These are phyloP conservation scores for Rhododendron molle DNA, from an alignment of 148 eudicot genomes.

Conservation along the genomic window DNA sequence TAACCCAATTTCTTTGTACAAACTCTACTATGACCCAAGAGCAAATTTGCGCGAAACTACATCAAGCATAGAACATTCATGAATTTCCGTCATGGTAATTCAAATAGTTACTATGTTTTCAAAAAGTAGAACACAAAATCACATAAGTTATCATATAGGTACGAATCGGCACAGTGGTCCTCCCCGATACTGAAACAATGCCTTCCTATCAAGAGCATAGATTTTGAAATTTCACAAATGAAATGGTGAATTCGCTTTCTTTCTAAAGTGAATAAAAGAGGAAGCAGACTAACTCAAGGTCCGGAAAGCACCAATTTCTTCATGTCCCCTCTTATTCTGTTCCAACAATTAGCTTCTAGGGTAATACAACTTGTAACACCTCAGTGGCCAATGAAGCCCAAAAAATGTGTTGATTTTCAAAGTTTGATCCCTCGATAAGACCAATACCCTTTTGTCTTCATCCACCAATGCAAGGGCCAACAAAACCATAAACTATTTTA, in stretches of 20 bases:
- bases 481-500: not conserved
- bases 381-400: not conserved
- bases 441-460: not conserved
- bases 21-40: not conserved
- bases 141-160: not conserved
- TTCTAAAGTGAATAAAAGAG: too few species aligned
- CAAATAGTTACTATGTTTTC: not conserved
- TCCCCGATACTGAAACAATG: not conserved
- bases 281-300: slow-evolving; percentile 3
- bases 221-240: not conserved
- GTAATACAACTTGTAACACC: not conserved
- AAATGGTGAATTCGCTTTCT: not conserved
- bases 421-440: not conserved
- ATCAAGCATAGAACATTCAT: not conserved
- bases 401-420: not conserved
- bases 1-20: not conserved
- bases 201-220: not conserved
- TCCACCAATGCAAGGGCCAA: not conserved
- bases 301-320: not conserved
- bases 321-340: not conserved
- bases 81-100: too few species aligned
- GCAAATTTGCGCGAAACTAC: not conserved
- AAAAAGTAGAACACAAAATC: not conserved
- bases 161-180: not conserved
- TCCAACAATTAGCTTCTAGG: not conserved